A percentile compares a stretch with the other conserved stretches of the same genome.
Conservation (phyloP, 495 filamentous ascomycete genomes). For the Hypoxylon intermedium region DNA sequence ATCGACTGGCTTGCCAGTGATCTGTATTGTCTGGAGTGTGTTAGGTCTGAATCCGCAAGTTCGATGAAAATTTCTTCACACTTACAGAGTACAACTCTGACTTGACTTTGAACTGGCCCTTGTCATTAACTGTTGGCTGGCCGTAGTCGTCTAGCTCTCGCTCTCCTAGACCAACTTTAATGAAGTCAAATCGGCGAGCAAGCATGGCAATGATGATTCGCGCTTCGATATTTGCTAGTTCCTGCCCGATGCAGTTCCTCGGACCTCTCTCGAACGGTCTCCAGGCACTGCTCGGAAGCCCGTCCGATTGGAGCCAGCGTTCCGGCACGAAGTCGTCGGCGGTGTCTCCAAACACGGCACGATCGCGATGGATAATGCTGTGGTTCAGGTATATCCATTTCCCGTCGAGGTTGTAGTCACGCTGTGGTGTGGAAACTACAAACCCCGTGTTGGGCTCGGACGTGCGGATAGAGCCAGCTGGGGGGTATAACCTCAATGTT, state of each 20-base stretch:
- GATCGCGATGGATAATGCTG: constrained; percentile 63
- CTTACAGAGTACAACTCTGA: constrained; percentile 55
- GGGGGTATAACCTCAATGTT: constrained; percentile 52
- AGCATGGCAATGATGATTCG: constrained; percentile 46
- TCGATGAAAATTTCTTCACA: constrained; percentile 7
- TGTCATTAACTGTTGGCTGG: constrained; percentile 19
- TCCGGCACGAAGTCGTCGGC: constrained; percentile 66
- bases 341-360: constrained; percentile 61
- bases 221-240: constrained; percentile 55
- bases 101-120: constrained; percentile 51
- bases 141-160: constrained; percentile 21
- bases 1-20: constrained; percentile 46
- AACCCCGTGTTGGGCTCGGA: constrained; percentile 42
- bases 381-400: constrained; percentile 59
- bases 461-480: constrained; percentile 47
- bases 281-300: constrained; percentile 50
- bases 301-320: constrained; percentile 56
- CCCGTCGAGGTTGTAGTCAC: constrained; percentile 54
- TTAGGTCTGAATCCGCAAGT: not conserved
- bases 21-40: constrained; percentile 32
- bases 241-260: constrained; percentile 63
- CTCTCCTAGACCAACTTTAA: constrained; percentile 53
- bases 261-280: constrained; percentile 63
- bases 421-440: constrained; percentile 47
- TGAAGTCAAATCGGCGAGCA: constrained; percentile 51